Evolutionary conservation across 106 monocot genomes (phyloP).

Genomic region (Chionographis japonica): DNA sequence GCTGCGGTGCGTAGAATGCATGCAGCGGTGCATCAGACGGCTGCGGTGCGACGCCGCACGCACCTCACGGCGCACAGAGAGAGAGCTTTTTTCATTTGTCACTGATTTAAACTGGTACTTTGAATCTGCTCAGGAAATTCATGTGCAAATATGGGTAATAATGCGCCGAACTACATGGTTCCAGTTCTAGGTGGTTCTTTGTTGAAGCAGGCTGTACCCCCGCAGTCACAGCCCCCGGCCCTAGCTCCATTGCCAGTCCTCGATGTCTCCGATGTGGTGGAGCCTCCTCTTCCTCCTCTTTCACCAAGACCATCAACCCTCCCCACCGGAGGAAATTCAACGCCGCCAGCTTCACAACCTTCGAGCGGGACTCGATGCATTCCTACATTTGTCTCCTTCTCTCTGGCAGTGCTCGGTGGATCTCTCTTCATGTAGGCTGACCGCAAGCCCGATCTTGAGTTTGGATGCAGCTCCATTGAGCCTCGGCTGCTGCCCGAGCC

Average conservation of each 20-base stretch:
- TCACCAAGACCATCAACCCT: not conserved
- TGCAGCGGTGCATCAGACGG: too few relatives aligned
- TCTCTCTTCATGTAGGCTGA: conserved; percentile 1
- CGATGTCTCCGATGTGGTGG: conserved; percentile 29
- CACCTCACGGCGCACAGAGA: too few relatives aligned
- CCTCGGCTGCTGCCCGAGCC: not conserved
- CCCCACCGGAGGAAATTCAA: conserved; percentile 4
- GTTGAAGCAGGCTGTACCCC: not conserved
- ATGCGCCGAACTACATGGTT: conserved; percentile 28
- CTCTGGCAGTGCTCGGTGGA: not conserved
- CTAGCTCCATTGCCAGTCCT: conserved; percentile 44
- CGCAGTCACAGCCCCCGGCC: conserved; percentile 22
- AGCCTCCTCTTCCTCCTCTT: conserved; percentile 54
- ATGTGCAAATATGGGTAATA: conserved; percentile 31
- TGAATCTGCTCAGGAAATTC: conserved; percentile 36
- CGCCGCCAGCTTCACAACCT: conserved; percentile 8
- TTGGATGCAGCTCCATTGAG: too few relatives aligned
- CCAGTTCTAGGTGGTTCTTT: conserved; percentile 36
- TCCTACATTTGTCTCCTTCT: not conserved
- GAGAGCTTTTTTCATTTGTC: too few relatives aligned
- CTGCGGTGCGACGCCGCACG: too few relatives aligned
- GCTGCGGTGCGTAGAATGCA: too few relatives aligned
- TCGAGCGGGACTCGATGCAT: not conserved
- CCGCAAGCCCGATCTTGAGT: too few relatives aligned
- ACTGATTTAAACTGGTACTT: too few relatives aligned